Evolutionary conservation across 2,329 filamentous ascomycete genomes (phyloP).

Genomic region (Sporothrix brasiliensis): DNA sequence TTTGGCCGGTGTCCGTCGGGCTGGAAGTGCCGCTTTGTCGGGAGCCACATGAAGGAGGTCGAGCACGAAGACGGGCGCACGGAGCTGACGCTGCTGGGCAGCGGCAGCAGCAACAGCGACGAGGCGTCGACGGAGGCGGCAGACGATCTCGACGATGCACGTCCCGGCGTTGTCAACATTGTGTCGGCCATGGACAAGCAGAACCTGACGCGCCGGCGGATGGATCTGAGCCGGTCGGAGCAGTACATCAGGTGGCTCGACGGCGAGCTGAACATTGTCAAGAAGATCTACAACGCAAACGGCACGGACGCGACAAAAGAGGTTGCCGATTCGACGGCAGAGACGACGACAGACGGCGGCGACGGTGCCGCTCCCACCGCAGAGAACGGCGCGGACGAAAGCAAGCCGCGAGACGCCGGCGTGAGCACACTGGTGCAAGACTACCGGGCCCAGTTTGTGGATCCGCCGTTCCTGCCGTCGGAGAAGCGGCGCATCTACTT

Average conservation of each 20-base stretch:
- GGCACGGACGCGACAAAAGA: constrained; percentile 14
- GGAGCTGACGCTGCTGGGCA: constrained; percentile 72
- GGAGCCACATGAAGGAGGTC: constrained; percentile 82
- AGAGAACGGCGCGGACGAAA: background rate
- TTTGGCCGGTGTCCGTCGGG: constrained; percentile 78
- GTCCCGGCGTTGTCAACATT: constrained; percentile 73
- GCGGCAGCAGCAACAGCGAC: constrained; percentile 36
- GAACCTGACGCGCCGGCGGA: constrained; percentile 71
- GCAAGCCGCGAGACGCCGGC: constrained; percentile 40
- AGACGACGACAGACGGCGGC: background rate
- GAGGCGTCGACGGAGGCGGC: constrained; percentile 25
- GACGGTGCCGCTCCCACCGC: constrained; percentile 38
- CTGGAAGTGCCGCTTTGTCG: constrained; percentile 92
- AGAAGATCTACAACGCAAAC: constrained; percentile 52
- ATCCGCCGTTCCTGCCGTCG: constrained; percentile 84
- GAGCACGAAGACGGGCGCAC: constrained; percentile 77
- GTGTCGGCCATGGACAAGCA: constrained; percentile 72
- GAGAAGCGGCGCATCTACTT: constrained; percentile 96
- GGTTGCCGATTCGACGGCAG: background rate
- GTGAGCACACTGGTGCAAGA: constrained; percentile 56
- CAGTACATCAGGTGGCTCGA: constrained; percentile 78
- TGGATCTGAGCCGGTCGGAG: constrained; percentile 72
- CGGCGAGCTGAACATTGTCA: constrained; percentile 57
- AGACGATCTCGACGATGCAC: constrained; percentile 53
- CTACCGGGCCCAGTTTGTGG: constrained; percentile 76